These are phyloP conservation scores for Herpetomonas samuelpessoai DNA, from an alignment of 208 protist genomes.

Conservation along the genomic window DNA sequence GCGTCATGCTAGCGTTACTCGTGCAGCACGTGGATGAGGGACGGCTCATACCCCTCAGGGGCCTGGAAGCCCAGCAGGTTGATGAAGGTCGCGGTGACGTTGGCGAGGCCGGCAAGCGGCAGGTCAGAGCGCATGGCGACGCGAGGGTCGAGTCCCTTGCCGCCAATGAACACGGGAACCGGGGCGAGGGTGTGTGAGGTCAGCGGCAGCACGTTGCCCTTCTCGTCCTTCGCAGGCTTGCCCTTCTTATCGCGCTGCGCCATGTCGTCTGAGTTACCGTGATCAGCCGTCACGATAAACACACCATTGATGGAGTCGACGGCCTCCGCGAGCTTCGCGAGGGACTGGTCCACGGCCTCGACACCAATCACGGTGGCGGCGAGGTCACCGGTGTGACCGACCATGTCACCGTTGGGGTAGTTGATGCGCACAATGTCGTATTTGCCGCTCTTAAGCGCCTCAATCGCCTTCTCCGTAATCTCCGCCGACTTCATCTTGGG, in stretches of 20 bases:
- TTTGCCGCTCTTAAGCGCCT: slow-evolving; percentile 86
- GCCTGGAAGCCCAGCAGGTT: slow-evolving; percentile 93
- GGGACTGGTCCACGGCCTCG: slow-evolving; percentile 85
- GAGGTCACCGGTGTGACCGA: slow-evolving; percentile 95
- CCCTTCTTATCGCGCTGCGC: slow-evolving; percentile 92
- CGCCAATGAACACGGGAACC: slow-evolving; percentile 92
- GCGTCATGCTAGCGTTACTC: too few species aligned
- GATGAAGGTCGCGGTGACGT: slow-evolving; percentile 94
- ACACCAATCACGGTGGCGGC: slow-evolving; percentile 70
- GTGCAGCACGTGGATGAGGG: slow-evolving; percentile 58
- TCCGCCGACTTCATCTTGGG: slow-evolving; percentile 94
- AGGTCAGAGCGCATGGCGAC: slow-evolving; percentile 87
- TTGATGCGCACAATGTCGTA: slow-evolving; percentile 94
- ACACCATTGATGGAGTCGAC: slow-evolving; percentile 86
- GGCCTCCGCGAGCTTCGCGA: slow-evolving; percentile 77
- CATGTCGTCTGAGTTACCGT: slow-evolving; percentile 96
- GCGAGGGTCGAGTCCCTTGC: slow-evolving; percentile 71
- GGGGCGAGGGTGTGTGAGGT: slow-evolving; percentile 93
- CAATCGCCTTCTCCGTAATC: slow-evolving; percentile 89
- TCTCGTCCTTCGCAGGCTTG: slow-evolving; percentile 63
- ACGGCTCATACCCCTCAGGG: slow-evolving; percentile 87
- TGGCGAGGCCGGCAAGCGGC: slow-evolving; percentile 85
- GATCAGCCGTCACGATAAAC: slow-evolving; percentile 92
- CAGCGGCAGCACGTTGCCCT: slow-evolving; percentile 77
- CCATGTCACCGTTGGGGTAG: slow-evolving; percentile 96